A percentile compares a stretch with the other conserved stretches of the same genome.
phyloP scores from a whole-genome alignment of 2,329 filamentous ascomycete species.

The Fusarium nelsonii region DNA sequence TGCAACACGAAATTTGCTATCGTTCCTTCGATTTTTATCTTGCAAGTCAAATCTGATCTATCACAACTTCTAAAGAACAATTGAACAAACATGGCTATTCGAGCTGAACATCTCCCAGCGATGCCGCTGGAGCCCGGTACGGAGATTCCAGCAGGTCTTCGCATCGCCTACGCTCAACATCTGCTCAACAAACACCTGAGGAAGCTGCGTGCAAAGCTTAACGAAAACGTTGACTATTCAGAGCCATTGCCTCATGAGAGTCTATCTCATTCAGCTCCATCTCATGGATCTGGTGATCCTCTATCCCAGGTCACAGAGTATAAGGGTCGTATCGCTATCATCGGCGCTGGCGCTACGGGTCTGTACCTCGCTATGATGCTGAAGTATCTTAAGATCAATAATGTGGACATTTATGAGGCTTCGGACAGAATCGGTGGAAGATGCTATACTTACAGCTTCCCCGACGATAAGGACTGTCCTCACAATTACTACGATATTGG shows the following conservation, averaged over 20 bases:
- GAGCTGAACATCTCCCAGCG: conserved; percentile 5
- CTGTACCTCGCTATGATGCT: conserved; percentile 37
- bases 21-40: too few species aligned
- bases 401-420: conserved; percentile 34
- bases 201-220: neutral
- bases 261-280: neutral
- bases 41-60: too few species aligned
- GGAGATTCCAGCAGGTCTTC: neutral
- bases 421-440: conserved; percentile 23
- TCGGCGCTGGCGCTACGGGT: conserved; percentile 26
- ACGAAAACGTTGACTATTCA: neutral
- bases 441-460: conserved; percentile 13
- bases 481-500: conserved; percentile 38
- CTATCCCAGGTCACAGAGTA: neutral
- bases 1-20: too few species aligned
- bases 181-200: conserved; percentile 4
- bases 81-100: neutral
- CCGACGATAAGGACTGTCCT: neutral
- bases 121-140: neutral
- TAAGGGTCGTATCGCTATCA: conserved; percentile 25
- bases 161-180: conserved; percentile 11
- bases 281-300: neutral
- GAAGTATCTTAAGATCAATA: conserved; percentile 20
- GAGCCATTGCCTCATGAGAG: neutral
- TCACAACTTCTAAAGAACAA: too few species aligned